Conservation (phyloP, 225 moss, liverwort and hornwort species). For the Takakia lepidozioides region DNA sequence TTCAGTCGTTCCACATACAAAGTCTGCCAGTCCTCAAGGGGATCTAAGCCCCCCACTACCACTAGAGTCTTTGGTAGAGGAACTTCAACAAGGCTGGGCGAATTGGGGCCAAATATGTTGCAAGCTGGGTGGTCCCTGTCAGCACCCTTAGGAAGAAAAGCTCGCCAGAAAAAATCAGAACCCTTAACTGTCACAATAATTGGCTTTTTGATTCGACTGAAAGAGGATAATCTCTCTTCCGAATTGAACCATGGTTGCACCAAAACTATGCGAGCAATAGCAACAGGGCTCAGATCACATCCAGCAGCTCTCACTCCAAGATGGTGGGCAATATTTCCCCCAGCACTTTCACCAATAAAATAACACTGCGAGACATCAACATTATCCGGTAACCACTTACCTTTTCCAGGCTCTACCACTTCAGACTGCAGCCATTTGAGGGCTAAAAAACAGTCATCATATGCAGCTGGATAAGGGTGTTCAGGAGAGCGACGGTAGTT, state of each 20-base stretch:
- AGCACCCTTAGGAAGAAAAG: slow-evolving; percentile 27
- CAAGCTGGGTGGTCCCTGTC: slow-evolving; percentile 35
- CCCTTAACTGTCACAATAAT: slow-evolving; percentile 13
- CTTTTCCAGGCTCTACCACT: too few species aligned
- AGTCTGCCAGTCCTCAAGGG: slow-evolving; percentile 2
- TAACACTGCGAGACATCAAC: slow-evolving; percentile 25
- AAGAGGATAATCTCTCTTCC: slow-evolving; percentile 16
- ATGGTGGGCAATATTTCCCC: slow-evolving; percentile 35
- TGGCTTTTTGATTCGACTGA: slow-evolving; percentile 15
- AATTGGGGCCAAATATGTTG: slow-evolving; percentile 31
- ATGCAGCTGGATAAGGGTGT: neutral
- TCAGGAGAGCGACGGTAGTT: neutral
- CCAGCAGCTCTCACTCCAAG: slow-evolving; percentile 18
- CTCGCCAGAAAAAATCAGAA: slow-evolving; percentile 26
- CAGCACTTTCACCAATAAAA: slow-evolving; percentile 34
- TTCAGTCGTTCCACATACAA: neutral
- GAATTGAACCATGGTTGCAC: slow-evolving; percentile 32
- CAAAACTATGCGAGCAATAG: slow-evolving; percentile 14
- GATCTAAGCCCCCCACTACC: neutral
- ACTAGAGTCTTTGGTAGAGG: neutral
- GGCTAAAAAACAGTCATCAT: neutral
- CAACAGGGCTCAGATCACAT: slow-evolving; percentile 11
- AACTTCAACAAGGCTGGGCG: neutral
- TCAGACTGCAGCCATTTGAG: slow-evolving; percentile 3
- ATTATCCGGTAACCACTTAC: slow-evolving; percentile 12